These are phyloP conservation scores for Aleurites moluccanus DNA, from an alignment of 441 rosid genomes.

Conservation along the genomic window DNA sequence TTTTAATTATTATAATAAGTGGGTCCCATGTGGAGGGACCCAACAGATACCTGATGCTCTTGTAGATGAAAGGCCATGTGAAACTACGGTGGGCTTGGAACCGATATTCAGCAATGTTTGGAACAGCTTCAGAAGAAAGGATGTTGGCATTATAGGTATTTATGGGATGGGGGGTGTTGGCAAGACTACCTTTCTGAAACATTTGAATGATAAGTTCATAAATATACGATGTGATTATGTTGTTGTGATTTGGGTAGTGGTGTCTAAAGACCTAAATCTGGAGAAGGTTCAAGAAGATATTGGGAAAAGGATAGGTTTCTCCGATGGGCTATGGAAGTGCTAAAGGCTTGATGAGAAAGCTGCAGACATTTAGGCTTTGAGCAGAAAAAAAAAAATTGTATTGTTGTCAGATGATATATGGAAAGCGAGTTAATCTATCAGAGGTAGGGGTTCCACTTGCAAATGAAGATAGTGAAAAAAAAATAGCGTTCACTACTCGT, in stretches of 20 bases:
- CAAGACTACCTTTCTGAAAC: slow-evolving; percentile 47
- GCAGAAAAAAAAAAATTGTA: slow-evolving; percentile 16
- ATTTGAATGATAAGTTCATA: slow-evolving; percentile 39
- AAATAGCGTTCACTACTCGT: slow-evolving; percentile 27
- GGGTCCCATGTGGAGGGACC: too few species aligned
- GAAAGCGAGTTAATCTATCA: slow-evolving; percentile 18
- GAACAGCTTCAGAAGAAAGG: slow-evolving; percentile 33
- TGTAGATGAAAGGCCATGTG: slow-evolving; percentile 19
- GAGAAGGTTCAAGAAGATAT: slow-evolving; percentile 32
- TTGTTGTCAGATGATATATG: slow-evolving; percentile 28
- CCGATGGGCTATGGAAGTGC: slow-evolving; percentile 31
- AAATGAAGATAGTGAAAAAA: slow-evolving; percentile 14
- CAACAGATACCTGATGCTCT: slow-evolving; percentile 1
- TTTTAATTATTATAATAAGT: too few species aligned
- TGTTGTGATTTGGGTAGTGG: slow-evolving; percentile 44
- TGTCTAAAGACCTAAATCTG: slow-evolving; percentile 33
- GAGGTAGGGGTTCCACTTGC: slow-evolving; percentile 25
- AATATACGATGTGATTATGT: slow-evolving; percentile 28
- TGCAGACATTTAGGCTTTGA: slow-evolving; percentile 6
- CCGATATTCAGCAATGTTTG: slow-evolving; percentile 30
- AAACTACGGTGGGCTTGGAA: slow-evolving; percentile 28
- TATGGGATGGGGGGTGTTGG: slow-evolving; percentile 56
- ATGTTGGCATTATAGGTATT: slow-evolving; percentile 35
- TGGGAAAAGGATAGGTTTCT: slow-evolving; percentile 31
- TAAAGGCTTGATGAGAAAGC: slow-evolving; percentile 14